Evolutionary conservation across 352 stramenopile genomes (phyloP).

Genomic region (Pythium insidiosum): DNA sequence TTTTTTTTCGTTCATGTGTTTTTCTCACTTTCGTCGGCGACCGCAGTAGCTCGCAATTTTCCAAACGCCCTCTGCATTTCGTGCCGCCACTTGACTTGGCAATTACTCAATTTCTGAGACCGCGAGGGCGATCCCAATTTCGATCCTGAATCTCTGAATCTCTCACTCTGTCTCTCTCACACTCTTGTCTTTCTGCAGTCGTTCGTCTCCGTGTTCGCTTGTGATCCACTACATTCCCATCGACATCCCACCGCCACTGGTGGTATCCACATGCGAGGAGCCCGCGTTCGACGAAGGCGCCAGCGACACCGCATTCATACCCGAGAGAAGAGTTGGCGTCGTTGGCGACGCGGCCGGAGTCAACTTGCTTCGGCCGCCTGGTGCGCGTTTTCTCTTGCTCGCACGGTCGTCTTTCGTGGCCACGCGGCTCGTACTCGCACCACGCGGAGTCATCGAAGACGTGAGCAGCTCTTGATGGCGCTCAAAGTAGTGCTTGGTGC

Average conservation of each 20-base stretch:
- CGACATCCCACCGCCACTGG: too few relatives aligned
- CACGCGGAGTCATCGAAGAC: too few relatives aligned
- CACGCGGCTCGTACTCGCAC: too few relatives aligned
- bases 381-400: too few relatives aligned
- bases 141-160: constrained; percentile 4
- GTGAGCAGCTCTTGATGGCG: constrained; percentile 38
- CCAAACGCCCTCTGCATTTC: constrained; percentile 3
- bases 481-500: constrained; percentile 82
- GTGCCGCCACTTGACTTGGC: background rate
- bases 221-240: too few relatives aligned
- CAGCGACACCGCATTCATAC: constrained; percentile 15
- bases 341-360: constrained; percentile 16
- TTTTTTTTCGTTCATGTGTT: constrained; percentile 4
- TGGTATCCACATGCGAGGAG: background rate
- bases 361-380: too few relatives aligned
- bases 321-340: constrained; percentile 16
- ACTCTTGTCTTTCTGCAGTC: constrained; percentile 9
- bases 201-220: too few relatives aligned
- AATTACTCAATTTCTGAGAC: too few relatives aligned
- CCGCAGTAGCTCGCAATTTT: constrained; percentile 1
- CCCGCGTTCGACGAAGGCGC: constrained; percentile 11
- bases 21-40: constrained; percentile 3
- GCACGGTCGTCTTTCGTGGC: constrained; percentile 5
- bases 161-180: constrained; percentile 17
- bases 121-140: too few relatives aligned